A percentile compares a stretch with the other conserved stretches of the same genome.
Evolutionary conservation across 1,284 basidiomycete species (phyloP).

Genomic region (Irpex rosettiformis): DNA sequence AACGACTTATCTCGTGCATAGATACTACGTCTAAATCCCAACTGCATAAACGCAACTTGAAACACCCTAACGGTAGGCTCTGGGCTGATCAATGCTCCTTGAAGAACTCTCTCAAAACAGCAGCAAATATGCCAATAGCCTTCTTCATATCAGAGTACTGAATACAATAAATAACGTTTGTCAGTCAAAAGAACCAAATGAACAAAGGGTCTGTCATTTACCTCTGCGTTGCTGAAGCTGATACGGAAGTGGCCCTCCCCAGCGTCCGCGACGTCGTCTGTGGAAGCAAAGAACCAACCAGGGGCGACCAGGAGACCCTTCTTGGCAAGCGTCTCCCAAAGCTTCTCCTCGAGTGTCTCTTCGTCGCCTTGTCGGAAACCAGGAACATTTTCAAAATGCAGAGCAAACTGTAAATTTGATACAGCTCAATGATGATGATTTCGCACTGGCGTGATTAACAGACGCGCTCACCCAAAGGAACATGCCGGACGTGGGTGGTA

Average conservation of each 20-base stretch:
- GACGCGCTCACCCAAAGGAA: constrained; percentile 55
- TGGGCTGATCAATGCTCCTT: constrained; percentile 10
- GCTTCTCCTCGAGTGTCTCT: constrained; percentile 47
- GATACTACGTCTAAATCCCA: background rate
- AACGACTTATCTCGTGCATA: background rate
- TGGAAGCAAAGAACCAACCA: constrained; percentile 56
- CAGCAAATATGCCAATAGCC: constrained; percentile 27
- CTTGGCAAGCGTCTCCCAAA: constrained; percentile 57
- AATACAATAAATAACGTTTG: background rate
- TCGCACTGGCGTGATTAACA: too few relatives aligned
- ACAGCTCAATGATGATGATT: too few relatives aligned
- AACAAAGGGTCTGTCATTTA: constrained; percentile 24
- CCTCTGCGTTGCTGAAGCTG: constrained; percentile 56
- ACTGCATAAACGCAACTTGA: background rate
- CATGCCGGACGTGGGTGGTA: constrained; percentile 71
- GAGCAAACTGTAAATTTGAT: constrained; percentile 48
- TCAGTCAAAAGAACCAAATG: background rate
- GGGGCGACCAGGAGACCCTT: constrained; percentile 59
- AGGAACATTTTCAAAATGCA: constrained; percentile 64
- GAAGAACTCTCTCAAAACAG: constrained; percentile 30
- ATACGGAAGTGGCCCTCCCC: constrained; percentile 58
- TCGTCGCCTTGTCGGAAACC: constrained; percentile 38
- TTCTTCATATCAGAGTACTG: constrained; percentile 28
- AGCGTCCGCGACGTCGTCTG: constrained; percentile 24
- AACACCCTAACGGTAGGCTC: background rate